Conservation (phyloP, 176 grass and related monocot species). For the Zea mays region Zm-B73-REFERENCE-NAM-5.0 NC_050096.1:117067501-117068000, state of each 20-base stretch:
- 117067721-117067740: constrained; percentile 79
- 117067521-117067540: constrained; percentile 76
- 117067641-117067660: not conserved
- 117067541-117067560: constrained; percentile 94
- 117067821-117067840: constrained; percentile 78
- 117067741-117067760: constrained; percentile 79
- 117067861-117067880: not conserved
- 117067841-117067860: constrained; percentile 60
- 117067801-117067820: constrained; percentile 88
- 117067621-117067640: constrained; percentile 98
- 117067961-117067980: not conserved
- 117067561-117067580: constrained; percentile 92
- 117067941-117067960: not conserved
- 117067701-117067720: constrained; percentile 77
- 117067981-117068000: constrained; percentile 1
- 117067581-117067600: constrained; percentile 77
- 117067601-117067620: constrained; percentile 90
- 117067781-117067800: constrained; percentile 90
- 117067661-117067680: constrained; percentile 4
- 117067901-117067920: constrained; percentile 16
- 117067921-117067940: constrained; percentile 10
- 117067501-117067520: constrained; percentile 74
- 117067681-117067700: constrained; percentile 2
- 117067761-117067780: constrained; percentile 77
- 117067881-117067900: not conserved